Conservation (phyloP, 2,329 filamentous ascomycete species). For the Phialocephala sp. region DNA sequence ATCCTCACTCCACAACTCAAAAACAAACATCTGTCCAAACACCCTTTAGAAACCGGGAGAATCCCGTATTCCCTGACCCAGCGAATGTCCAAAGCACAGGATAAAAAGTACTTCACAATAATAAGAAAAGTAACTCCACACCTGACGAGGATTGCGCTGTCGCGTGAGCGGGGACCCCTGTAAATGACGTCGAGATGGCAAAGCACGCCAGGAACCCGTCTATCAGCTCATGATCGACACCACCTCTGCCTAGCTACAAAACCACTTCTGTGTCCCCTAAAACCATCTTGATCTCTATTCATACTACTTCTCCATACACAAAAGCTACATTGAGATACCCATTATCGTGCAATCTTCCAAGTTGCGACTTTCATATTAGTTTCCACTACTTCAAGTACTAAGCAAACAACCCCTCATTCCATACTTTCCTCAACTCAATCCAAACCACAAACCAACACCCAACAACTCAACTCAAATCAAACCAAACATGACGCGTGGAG, state of each 20-base stretch:
- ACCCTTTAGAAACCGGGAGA: slow-evolving; percentile 1
- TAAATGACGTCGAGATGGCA: slow-evolving; percentile 31
- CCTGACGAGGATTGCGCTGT: slow-evolving; percentile 19
- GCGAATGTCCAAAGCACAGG: slow-evolving; percentile 3
- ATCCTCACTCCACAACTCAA: slow-evolving; percentile 11
- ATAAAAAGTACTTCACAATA: slow-evolving; percentile 8
- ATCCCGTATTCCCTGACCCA: slow-evolving; percentile 1
- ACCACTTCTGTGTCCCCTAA: slow-evolving; percentile 32
- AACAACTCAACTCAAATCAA: slow-evolving; percentile 15
- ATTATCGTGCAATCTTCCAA: neutral
- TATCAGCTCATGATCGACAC: slow-evolving; percentile 20
- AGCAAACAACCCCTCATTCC: slow-evolving; percentile 10
- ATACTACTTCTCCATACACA: slow-evolving; percentile 21
- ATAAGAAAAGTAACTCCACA: slow-evolving; percentile 14
- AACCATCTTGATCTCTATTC: slow-evolving; percentile 4
- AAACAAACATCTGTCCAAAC: slow-evolving; percentile 8
- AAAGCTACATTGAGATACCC: slow-evolving; percentile 13
- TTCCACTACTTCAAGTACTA: slow-evolving; percentile 14
- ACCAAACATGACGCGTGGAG: slow-evolving; percentile 58
- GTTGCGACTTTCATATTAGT: neutral
- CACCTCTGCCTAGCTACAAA: slow-evolving; percentile 39
- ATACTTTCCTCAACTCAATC: slow-evolving; percentile 13
- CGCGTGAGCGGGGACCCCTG: slow-evolving; percentile 32
- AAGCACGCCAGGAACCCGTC: slow-evolving; percentile 35
- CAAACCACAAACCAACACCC: slow-evolving; percentile 8